Conservation (phyloP, 352 stramenopile species). For the Elongisporangium senticosum region DNA sequence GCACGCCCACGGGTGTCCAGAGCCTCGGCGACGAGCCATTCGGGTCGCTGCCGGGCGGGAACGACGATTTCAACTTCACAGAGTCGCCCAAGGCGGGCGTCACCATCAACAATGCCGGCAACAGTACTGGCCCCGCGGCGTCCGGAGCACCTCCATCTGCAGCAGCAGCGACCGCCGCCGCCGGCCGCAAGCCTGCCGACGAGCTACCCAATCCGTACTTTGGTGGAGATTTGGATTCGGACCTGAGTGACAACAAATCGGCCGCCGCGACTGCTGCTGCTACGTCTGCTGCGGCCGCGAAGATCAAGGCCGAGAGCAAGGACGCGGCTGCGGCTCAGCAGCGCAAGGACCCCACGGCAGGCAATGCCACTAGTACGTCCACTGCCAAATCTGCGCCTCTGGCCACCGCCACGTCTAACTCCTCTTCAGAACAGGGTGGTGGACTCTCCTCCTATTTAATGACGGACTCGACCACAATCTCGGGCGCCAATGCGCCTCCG, state of each 20-base stretch:
- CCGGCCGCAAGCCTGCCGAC: constrained; percentile 16
- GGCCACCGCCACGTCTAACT: constrained; percentile 1
- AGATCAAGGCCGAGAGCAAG: constrained; percentile 30
- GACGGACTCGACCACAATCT: constrained; percentile 8
- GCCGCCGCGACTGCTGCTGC: constrained; percentile 1
- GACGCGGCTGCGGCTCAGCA: constrained; percentile 23
- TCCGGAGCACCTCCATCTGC: constrained; percentile 4
- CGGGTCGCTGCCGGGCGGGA: constrained; percentile 28
- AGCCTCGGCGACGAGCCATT: constrained; percentile 80
- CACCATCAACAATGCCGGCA: constrained; percentile 8
- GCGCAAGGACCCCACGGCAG: constrained; percentile 3
- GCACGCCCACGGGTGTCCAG: constrained; percentile 77
- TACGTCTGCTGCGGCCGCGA: constrained; percentile 6
- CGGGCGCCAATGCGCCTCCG: constrained; percentile 4
- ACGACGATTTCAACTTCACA: constrained; percentile 75
- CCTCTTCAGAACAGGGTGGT: constrained; percentile 5
- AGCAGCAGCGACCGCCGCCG: neutral
- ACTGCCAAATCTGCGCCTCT: constrained; percentile 3
- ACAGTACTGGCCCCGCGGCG: neutral
- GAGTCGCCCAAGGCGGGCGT: constrained; percentile 64
- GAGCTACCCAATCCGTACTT: constrained; percentile 62
- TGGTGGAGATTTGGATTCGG: constrained; percentile 43
- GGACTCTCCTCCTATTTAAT: constrained; percentile 13
- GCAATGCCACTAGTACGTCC: constrained; percentile 12
- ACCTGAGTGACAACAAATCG: constrained; percentile 1